Evolutionary conservation across 2,329 filamentous ascomycete genomes (phyloP).

Genomic region (Alternaria longipes): DNA sequence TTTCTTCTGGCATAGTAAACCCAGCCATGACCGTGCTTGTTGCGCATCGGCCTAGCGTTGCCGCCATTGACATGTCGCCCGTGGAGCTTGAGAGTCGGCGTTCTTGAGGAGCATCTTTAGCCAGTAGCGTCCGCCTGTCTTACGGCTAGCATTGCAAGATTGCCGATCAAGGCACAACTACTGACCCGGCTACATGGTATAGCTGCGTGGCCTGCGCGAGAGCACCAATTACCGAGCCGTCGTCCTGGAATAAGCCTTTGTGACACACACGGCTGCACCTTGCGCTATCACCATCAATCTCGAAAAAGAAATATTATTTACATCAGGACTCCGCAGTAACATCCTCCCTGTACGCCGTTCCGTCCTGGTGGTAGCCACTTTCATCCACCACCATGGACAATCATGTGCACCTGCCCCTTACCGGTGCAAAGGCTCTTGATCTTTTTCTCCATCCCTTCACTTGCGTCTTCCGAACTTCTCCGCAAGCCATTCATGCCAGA

Average conservation of each 20-base stretch:
- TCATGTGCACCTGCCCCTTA: background rate
- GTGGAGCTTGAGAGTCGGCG: constrained; percentile 5
- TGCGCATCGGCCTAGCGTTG: constrained; percentile 17
- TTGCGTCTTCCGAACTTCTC: constrained; percentile 38
- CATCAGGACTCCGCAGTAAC: constrained; percentile 23
- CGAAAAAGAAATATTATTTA: constrained; percentile 30
- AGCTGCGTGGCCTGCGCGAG: constrained; percentile 20
- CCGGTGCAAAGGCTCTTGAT: background rate
- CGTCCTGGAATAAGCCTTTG: constrained; percentile 30
- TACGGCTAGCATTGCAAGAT: constrained; percentile 38
- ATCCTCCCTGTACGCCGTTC: constrained; percentile 15
- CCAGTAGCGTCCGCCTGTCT: constrained; percentile 29
- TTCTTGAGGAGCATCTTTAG: constrained; percentile 11
- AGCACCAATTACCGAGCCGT: constrained; percentile 33
- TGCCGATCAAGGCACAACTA: constrained; percentile 38
- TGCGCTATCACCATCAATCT: constrained; percentile 36
- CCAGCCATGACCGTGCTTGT: constrained; percentile 32
- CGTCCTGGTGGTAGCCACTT: constrained; percentile 19
- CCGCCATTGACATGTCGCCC: constrained; percentile 26
- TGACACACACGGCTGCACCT: constrained; percentile 27
- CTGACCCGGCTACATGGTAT: constrained; percentile 34
- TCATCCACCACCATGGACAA: background rate
- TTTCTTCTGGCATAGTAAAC: constrained; percentile 40
- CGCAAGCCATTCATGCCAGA: constrained; percentile 21
- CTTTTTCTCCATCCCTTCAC: background rate